Evolutionary conservation across 1,284 basidiomycete species (phyloP).

Genomic region (Anthracocystis panici-leucophaei): DNA sequence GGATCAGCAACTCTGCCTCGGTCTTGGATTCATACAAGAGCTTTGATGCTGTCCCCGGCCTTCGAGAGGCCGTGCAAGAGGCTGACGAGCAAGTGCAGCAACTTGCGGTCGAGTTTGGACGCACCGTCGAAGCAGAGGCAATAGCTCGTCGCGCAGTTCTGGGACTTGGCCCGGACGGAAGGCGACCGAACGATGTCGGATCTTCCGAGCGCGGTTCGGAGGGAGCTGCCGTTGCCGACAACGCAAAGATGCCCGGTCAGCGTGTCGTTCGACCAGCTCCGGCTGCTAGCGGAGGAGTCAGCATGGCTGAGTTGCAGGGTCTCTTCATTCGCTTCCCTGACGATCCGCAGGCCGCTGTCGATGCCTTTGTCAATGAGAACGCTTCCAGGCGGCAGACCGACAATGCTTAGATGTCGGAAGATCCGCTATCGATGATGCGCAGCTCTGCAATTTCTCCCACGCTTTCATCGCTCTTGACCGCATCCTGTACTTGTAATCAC

Average conservation of each 20-base stretch:
- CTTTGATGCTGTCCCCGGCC: conserved; percentile 25
- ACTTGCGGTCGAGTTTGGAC: conserved; percentile 42
- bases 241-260: conserved; percentile 8
- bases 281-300: conserved; percentile 66
- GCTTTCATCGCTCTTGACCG: neutral
- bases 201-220: conserved; percentile 1
- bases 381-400: conserved; percentile 10
- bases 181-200: neutral
- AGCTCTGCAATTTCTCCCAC: neutral
- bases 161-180: conserved; percentile 47
- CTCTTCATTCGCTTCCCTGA: conserved; percentile 68
- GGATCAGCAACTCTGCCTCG: conserved; percentile 7
- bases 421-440: neutral
- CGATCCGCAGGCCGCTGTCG: conserved; percentile 57
- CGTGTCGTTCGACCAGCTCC: conserved; percentile 34
- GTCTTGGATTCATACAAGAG: conserved; percentile 19
- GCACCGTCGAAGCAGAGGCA: conserved; percentile 42
- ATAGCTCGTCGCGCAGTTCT: conserved; percentile 27
- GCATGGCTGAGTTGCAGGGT: conserved; percentile 69
- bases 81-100: conserved; percentile 32
- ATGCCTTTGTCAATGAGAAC: conserved; percentile 48
- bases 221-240: neutral
- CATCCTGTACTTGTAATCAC: conserved; percentile 8
- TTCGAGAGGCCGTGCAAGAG: conserved; percentile 24
- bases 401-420: conserved; percentile 5